Percentiles rank a stretch among this genome's conserved stretches.
Evolutionary conservation across 257 asterid species (phyloP).

Genomic region (Verbena officinalis): DNA sequence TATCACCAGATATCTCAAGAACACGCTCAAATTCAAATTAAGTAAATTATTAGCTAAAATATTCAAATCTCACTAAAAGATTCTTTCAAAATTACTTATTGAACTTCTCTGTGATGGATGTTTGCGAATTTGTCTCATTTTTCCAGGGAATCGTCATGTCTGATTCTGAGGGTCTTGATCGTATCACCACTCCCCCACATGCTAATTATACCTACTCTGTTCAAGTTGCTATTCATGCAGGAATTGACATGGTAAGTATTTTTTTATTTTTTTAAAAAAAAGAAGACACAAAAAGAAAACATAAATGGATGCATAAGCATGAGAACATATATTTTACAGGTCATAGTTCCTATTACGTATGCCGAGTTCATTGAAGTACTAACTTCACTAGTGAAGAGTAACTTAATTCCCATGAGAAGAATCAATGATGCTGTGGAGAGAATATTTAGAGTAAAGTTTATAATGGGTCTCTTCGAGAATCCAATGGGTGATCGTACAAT

Average conservation of each 20-base stretch:
- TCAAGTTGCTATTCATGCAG: slow-evolving; percentile 30
- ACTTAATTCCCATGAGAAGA: slow-evolving; percentile 49
- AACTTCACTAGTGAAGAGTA: slow-evolving; percentile 42
- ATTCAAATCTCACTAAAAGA: no score
- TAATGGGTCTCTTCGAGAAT: slow-evolving; percentile 60
- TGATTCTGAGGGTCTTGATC: slow-evolving; percentile 23
- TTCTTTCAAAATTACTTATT: no score
- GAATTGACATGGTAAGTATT: slow-evolving; percentile 40
- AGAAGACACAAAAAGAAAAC: no score
- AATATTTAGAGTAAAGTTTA: slow-evolving; percentile 59
- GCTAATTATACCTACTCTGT: slow-evolving; percentile 36
- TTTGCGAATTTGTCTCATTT: background rate
- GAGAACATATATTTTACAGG: slow-evolving; percentile 20
- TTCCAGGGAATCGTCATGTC: slow-evolving; percentile 21
- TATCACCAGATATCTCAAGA: slow-evolving; percentile 42
- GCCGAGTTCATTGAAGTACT: slow-evolving; percentile 40
- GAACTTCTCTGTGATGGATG: no score
- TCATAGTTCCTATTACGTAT: slow-evolving; percentile 48
- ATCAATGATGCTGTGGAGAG: slow-evolving; percentile 45
- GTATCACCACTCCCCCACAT: slow-evolving; percentile 18
- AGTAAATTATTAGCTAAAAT: slow-evolving; percentile 19
- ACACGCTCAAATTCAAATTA: slow-evolving; percentile 41
- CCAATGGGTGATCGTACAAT: slow-evolving; percentile 51
- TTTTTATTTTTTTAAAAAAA: no score
- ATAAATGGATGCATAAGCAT: no score